Percentiles rank a stretch among this genome's conserved stretches.
Evolutionary conservation across 352 stramenopile species (phyloP).

Genomic region (Lagenidium sp.): DNA sequence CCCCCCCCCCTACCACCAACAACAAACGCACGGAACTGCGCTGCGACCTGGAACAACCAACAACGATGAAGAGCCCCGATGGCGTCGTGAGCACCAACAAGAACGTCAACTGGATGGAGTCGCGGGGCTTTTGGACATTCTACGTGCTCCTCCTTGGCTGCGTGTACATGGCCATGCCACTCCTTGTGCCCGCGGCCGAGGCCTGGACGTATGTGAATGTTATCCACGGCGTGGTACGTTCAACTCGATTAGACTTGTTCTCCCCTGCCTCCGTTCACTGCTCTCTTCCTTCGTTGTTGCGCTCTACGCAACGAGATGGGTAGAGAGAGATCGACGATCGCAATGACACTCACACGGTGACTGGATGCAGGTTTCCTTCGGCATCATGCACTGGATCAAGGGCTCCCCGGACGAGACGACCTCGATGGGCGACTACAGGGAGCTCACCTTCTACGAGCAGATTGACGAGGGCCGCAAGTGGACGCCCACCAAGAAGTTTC

Average conservation of each 20-base stretch:
- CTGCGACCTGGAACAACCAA: slow-evolving; percentile 1
- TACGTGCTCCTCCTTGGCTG: slow-evolving; percentile 72
- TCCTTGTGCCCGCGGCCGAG: slow-evolving; percentile 57
- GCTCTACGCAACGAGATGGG: too few species aligned
- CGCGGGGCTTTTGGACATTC: slow-evolving; percentile 81
- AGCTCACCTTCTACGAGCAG: slow-evolving; percentile 95
- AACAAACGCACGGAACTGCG: not conserved
- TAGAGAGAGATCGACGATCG: too few species aligned
- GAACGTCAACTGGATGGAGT: slow-evolving; percentile 90
- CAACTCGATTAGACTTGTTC: too few species aligned
- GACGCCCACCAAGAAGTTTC: slow-evolving; percentile 91
- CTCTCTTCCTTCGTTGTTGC: too few species aligned
- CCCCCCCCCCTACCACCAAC: slow-evolving; percentile 1
- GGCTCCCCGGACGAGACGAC: slow-evolving; percentile 89
- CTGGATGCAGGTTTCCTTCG: slow-evolving; percentile 80
- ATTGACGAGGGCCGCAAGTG: slow-evolving; percentile 89
- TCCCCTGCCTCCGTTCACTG: too few species aligned
- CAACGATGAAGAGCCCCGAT: slow-evolving; percentile 9
- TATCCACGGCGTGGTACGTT: slow-evolving; percentile 78
- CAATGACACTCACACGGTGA: too few species aligned
- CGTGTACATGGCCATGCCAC: slow-evolving; percentile 74
- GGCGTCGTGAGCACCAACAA: slow-evolving; percentile 74
- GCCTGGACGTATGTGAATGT: slow-evolving; percentile 79
- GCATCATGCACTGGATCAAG: slow-evolving; percentile 95
- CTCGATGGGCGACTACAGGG: slow-evolving; percentile 88